Evolutionary conservation across 208 protist genomes (phyloP), one percentile per base, ranked within the genome.

Genomic region (Leishmania tarentolae): DNA sequence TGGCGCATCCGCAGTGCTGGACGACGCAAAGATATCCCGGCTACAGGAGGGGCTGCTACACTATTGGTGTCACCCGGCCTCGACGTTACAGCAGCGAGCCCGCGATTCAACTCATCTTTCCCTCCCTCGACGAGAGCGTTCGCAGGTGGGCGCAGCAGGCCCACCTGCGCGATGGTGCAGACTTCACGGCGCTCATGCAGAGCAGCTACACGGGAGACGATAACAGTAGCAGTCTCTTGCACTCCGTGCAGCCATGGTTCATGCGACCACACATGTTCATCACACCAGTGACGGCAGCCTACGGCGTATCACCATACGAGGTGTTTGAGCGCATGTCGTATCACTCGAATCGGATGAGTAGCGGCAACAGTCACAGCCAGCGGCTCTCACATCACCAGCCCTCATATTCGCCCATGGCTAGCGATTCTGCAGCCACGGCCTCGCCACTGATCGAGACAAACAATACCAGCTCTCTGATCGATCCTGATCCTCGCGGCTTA

Each of bases 221-320:
- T 31, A 59, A 47, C 78, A 66, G 74, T 74, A 71, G 74, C 50
- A 65, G 76, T 2, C 79, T 83, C 1, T 79, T 87, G 70, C 81
- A 83, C 56, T 83, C 82, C 40, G n/a, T 83, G 50, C 83, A 87
- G 74, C 90, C 93, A 71, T 97, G 93, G 92, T 95, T 95, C 74
- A 69, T 93, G 53, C 84, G 89, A 37, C 88, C 90, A 37, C 79
- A 92, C 40, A 88, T 92, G 76, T 93, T 93, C 79, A 81, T 92
- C 70, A 80, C 83, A 15, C 86, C 88, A 4, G 72, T 80, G 59
- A 85, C 82, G 17, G 59, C 86, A 13, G 69, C 73, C 63, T 79
- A 87, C 80, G 83, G 78, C 15, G 75, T 83, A 40, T 89, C 91
- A 17, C 79, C 91, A 9, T 82, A 90, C 76, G 78, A 91, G 46